Base-by-base conservation (phyloP, 2,329 filamentous ascomycete genomes). In the Neopestalotiopsis rosae region DNA sequence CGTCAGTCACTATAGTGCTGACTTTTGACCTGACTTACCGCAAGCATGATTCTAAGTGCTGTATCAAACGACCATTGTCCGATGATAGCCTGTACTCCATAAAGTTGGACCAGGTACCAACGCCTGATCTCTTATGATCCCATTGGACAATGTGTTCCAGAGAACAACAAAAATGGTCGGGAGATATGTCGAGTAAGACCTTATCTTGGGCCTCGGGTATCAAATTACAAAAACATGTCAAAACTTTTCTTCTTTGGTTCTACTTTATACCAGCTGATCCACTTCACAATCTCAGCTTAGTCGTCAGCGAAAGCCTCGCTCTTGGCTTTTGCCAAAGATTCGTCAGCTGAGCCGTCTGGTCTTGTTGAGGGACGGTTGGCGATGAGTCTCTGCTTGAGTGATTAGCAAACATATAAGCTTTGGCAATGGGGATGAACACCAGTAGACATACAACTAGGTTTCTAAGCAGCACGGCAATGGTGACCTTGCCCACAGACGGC, bases 401-500 rank as follows among this genome's bases (percentile, higher is more conserved):
- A 61, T 61, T 42, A 42, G 38, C 20, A 63, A 42, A 63, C 17
- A 52, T 9, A 24, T 17, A 5, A n/a, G n/a, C 6, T 52, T 9
- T 9, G 6, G 3, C 12, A 52, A n/a, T 20, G 61, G 34, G 34
- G 28, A 63, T 3, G 17, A 58, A 6, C 13, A 20, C 24, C 34
- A 34, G 65, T 7, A 52, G 28, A 88, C 91, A 83, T 83, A 96
- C 93, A 77, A 98, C 87, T 45, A 98, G 83, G 78, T 99, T 99
- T 68, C 96, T 87, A 76, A 98, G 84, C 69, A 99, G 83, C 42
- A 98, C 91, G 17, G 95, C 93, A 79, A 98, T 98, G 0, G 96
- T 99, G 62, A 98, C 95, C 85, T 98, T 99, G 75, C 96, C 96
- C 73, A 98, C 97, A 0, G 95, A 96, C 1, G 96, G 96, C 20